These are phyloP conservation scores for Berberis vulgaris DNA, from an alignment of 164 flowering plant genomes.

Conservation along the genomic window DNA sequence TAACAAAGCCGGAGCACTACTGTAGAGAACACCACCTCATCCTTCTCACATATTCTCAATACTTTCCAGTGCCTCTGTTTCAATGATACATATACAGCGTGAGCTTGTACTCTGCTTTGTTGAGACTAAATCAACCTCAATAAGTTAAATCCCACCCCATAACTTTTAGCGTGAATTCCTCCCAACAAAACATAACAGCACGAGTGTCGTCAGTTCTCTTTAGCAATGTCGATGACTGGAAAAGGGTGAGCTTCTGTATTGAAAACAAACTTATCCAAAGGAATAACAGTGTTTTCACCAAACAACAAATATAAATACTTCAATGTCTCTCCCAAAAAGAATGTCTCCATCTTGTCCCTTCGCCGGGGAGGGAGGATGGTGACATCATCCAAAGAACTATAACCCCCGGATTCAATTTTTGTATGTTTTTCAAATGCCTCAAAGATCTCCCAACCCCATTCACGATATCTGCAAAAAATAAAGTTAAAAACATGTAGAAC, in stretches of 20 bases:
- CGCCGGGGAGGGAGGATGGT: conserved; percentile 67
- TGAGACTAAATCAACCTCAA: neutral
- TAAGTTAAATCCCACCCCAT: neutral
- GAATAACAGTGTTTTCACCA: conserved; percentile 52
- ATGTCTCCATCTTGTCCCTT: conserved; percentile 98
- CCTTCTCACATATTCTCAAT: too few species aligned
- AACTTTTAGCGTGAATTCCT: neutral
- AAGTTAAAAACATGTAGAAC: too few species aligned
- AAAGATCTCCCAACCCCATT: conserved; percentile 97
- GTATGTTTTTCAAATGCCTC: conserved; percentile 84
- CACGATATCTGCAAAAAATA: conserved; percentile 61
- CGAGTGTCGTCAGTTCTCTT: neutral
- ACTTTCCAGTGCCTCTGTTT: too few species aligned
- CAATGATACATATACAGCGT: too few species aligned
- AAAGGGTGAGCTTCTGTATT: conserved; percentile 95
- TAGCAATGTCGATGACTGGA: conserved; percentile 29
- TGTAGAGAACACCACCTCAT: too few species aligned
- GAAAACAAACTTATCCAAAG: conserved; percentile 83
- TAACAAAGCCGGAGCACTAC: too few species aligned
- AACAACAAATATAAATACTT: conserved; percentile 83
- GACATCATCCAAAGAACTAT: conserved; percentile 82
- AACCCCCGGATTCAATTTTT: conserved; percentile 83
- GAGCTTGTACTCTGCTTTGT: neutral
- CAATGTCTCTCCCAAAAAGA: conserved; percentile 90
- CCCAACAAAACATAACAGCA: too few species aligned